Conservation (phyloP, 257 asterid species). For the Capsicum baccatum region DNA sequence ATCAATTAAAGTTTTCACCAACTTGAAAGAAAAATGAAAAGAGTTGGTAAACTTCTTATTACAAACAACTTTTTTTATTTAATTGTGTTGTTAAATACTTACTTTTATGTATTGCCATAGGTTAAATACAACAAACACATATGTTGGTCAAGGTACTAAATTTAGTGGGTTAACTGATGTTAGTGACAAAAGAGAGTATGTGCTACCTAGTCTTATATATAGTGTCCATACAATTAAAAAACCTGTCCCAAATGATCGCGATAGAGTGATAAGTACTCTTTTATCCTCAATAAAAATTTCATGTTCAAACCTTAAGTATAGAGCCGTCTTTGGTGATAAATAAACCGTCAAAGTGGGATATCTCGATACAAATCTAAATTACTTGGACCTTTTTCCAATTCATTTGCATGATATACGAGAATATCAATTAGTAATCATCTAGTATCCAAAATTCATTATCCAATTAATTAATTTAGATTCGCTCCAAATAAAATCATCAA, state of each 20-base stretch:
- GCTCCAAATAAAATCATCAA: not conserved
- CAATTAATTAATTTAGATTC: not conserved
- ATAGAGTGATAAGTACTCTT: not conserved
- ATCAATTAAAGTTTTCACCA: conserved; percentile 1
- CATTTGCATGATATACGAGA: too few relatives aligned
- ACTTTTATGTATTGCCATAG: not conserved
- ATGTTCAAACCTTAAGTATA: not conserved
- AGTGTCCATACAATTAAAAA: not conserved
- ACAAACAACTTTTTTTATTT: not conserved
- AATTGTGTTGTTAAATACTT: not conserved
- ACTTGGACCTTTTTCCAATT: not conserved
- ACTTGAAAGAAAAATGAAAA: conserved; percentile 4
- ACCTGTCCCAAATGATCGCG: too few relatives aligned
- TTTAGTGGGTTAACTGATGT: not conserved
- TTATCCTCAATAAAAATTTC: not conserved
- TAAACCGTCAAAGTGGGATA: not conserved
- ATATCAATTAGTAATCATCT: too few relatives aligned
- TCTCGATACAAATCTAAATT: not conserved
- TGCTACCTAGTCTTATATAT: not conserved
- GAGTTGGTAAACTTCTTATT: conserved; percentile 18
- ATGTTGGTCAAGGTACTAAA: not conserved
- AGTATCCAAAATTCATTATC: too few relatives aligned
- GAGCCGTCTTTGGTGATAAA: not conserved
- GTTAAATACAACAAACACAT: not conserved
- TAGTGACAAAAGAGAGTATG: conserved; percentile 22